phyloP scores from a whole-genome alignment of 2,329 filamentous ascomycete genomes.

The Sarocladium strictum region DNA sequence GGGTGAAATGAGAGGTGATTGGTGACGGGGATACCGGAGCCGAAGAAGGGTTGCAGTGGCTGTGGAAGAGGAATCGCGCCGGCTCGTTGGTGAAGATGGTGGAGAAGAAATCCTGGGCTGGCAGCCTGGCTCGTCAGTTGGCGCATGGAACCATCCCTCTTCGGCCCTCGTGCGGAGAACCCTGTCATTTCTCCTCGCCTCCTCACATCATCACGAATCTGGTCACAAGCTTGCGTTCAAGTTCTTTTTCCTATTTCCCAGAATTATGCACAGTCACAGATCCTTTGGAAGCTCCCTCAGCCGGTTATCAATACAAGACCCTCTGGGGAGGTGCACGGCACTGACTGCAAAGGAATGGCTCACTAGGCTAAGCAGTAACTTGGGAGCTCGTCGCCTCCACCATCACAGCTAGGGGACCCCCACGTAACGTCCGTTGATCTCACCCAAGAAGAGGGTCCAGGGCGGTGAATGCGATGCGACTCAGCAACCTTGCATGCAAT shows the following conservation, averaged over 20 bases:
- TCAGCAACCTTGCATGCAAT: not conserved
- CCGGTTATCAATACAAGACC: no score
- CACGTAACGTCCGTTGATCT: conserved; percentile 4
- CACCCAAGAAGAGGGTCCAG: not conserved
- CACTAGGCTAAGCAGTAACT: not conserved
- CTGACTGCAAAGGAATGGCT: no score
- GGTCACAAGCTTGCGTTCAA: not conserved
- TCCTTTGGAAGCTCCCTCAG: not conserved
- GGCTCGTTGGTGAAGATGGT: not conserved
- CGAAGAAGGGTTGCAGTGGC: not conserved
- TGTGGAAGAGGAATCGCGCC: not conserved
- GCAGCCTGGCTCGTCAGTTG: no score
- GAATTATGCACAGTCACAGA: not conserved
- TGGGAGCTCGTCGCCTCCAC: not conserved
- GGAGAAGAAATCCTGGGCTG: not conserved
- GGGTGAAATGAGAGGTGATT: not conserved
- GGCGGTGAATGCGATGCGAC: conserved; percentile 5
- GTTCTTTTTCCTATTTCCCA: not conserved
- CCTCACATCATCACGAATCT: not conserved
- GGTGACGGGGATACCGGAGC: conserved; percentile 8
- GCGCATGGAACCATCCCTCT: not conserved
- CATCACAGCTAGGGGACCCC: not conserved
- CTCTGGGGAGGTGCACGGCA: no score
- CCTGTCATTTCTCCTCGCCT: not conserved
- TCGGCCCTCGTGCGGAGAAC: conserved; percentile 5